phyloP scores from a whole-genome alignment of 2,329 filamentous ascomycete species.

The Escovopsis sp. region DNA sequence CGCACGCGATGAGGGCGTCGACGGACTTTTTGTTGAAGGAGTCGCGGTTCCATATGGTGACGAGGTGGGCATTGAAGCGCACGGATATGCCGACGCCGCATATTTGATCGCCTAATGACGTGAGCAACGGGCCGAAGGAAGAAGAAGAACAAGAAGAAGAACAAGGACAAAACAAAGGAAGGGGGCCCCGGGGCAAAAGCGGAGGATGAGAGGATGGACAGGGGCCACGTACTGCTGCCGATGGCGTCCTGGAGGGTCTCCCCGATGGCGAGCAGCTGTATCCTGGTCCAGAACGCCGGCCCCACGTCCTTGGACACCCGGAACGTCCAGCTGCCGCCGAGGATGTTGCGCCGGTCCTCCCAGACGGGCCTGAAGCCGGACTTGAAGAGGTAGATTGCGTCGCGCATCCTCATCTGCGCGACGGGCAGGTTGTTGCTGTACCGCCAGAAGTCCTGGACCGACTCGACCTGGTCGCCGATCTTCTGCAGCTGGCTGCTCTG shows the following conservation, averaged over 20 bases:
- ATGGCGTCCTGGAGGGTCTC: conserved; percentile 64
- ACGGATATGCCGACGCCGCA: conserved; percentile 80
- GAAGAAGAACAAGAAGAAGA: too few species aligned
- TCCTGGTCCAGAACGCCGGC: conserved; percentile 64
- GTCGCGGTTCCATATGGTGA: conserved; percentile 89
- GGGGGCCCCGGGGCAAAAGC: not conserved
- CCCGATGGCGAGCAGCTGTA: conserved; percentile 70
- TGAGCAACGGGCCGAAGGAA: too few species aligned
- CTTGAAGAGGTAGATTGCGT: conserved; percentile 70
- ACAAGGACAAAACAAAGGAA: not conserved
- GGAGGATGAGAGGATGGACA: too few species aligned
- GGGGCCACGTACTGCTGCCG: conserved; percentile 42
- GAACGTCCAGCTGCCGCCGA: conserved; percentile 86
- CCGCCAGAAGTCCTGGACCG: conserved; percentile 72
- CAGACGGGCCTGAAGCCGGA: conserved; percentile 61
- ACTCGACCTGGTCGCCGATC: conserved; percentile 54
- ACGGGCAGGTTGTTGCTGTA: conserved; percentile 72
- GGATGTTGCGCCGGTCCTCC: conserved; percentile 76
- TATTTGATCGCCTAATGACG: conserved; percentile 57
- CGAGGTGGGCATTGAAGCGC: conserved; percentile 76
- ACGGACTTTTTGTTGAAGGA: conserved; percentile 66
- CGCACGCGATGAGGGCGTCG: conserved; percentile 55
- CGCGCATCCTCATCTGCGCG: conserved; percentile 59
- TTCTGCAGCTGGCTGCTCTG: conserved; percentile 45
- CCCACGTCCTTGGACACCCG: conserved; percentile 64